phyloP scores from a whole-genome alignment of 108 stramenopile genomes.

The Cyclotella sp. region DNA sequence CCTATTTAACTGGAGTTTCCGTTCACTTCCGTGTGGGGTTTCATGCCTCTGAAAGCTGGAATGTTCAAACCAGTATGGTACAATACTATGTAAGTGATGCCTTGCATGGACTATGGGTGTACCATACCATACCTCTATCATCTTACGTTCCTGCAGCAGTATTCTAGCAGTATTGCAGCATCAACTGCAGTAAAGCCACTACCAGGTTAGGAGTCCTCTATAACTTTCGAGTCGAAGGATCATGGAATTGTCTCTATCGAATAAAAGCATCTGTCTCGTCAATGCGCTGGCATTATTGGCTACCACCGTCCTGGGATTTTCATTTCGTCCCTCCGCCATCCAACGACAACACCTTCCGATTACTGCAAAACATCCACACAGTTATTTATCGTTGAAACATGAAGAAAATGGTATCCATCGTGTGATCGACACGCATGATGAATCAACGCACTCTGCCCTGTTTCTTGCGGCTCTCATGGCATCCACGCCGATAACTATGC shows the following conservation, averaged over 20 bases:
- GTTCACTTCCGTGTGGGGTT: no score
- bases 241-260: background rate
- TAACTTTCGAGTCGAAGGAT: background rate
- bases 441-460: background rate
- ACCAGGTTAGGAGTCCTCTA: background rate
- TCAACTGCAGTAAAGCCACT: background rate
- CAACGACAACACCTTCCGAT: background rate
- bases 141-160: no score
- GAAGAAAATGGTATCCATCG: background rate
- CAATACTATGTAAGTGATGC: no score
- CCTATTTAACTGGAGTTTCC: background rate
- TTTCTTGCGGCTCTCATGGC: background rate
- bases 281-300: background rate
- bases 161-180: no score
- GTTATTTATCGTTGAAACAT: background rate
- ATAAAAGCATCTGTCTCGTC: background rate
- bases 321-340: background rate
- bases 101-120: no score
- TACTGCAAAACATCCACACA: background rate
- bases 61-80: no score
- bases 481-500: background rate
- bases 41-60: no score
- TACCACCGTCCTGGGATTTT: background rate
- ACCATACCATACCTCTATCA: no score
- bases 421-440: background rate